Evolutionary conservation across 1,139 yeast genomes (phyloP).

Genomic region (Saccharomyces hybrid): DNA sequence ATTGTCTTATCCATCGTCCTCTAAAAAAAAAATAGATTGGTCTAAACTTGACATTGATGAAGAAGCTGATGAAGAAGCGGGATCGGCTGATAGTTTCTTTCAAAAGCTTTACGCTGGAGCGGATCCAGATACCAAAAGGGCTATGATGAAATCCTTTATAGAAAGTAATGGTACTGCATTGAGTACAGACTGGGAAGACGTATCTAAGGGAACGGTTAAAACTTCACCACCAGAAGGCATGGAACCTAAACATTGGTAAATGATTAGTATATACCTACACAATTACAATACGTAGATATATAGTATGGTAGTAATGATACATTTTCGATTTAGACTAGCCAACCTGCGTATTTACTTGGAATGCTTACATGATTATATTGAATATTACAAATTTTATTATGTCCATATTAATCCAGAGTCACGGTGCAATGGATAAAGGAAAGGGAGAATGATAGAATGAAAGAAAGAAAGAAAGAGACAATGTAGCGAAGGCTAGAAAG

Average conservation of each 20-base stretch:
- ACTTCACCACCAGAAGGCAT: slow-evolving; percentile 74
- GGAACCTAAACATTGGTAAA: slow-evolving; percentile 38
- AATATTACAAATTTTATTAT: background rate
- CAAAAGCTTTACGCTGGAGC: slow-evolving; percentile 66
- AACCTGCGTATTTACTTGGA: background rate
- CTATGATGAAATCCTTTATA: slow-evolving; percentile 95
- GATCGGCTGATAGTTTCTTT: slow-evolving; percentile 65
- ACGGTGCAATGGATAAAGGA: background rate
- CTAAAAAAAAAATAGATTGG: slow-evolving; percentile 65
- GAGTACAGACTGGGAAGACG: slow-evolving; percentile 94
- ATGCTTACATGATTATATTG: background rate
- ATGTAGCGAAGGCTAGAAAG: background rate
- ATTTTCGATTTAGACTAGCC: background rate
- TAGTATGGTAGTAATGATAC: background rate
- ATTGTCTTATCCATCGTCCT: slow-evolving; percentile 53
- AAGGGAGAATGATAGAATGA: too few species aligned
- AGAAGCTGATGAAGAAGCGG: slow-evolving; percentile 37
- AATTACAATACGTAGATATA: background rate
- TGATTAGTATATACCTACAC: background rate
- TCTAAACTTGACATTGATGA: slow-evolving; percentile 51
- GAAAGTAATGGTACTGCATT: slow-evolving; percentile 92
- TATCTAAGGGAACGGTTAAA: slow-evolving; percentile 57
- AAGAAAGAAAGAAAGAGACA: background rate
- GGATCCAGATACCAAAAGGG: slow-evolving; percentile 81
- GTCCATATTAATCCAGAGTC: background rate